Base-by-base conservation (phyloP, 441 rosid genomes). In the Croton setiger region DNA sequence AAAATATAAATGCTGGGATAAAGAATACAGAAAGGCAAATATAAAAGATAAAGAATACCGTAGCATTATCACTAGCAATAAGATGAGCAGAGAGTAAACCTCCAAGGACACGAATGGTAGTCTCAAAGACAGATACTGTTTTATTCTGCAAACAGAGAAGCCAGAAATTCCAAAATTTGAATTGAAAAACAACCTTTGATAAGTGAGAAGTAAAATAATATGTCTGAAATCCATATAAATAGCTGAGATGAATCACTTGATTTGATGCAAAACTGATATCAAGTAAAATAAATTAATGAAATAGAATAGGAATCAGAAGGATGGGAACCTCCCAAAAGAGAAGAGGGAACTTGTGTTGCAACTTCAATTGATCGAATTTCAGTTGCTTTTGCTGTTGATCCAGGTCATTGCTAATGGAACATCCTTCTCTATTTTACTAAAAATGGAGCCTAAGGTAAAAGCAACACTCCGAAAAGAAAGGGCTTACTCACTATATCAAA, bases 11-110 rank as follows among this genome's bases (percentile, higher is more conserved):
- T 67, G 57, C 7, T 43, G 68, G 33, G 36, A 18, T 2, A 72
- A 62, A 78, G 17, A 4, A 67, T 31, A 47, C 27, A 27, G 10
- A 15, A 39, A 41, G 45, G 67, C 41, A 58, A 44, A 63, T 18
- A 70, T 21, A 18, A 58, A 55, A 37, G 56, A n/a, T n/a, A n/a
- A n/a, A n/a, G n/a, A n/a, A n/a, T 85, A 95, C 99, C 95, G 92
- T 92, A 59, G 98, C 90, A 77, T 87, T 83, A 80, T 95, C 99
- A 86, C 95, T 95, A 66, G 99, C 97, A 75, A 92, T 87, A 73
- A 92, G 88, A 84, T 95, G 99, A 65, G 99, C 97, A 37, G 99
- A 95, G 14, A 95, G 88, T 74, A 95, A 82, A 70, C 99, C 99
- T 69, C 99, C 99, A 69, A 95, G 92, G 74, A 95, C 88, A 68